Base-by-base conservation (phyloP, 2,329 filamentous ascomycete genomes). In the Monosporascus sp. region DNA sequence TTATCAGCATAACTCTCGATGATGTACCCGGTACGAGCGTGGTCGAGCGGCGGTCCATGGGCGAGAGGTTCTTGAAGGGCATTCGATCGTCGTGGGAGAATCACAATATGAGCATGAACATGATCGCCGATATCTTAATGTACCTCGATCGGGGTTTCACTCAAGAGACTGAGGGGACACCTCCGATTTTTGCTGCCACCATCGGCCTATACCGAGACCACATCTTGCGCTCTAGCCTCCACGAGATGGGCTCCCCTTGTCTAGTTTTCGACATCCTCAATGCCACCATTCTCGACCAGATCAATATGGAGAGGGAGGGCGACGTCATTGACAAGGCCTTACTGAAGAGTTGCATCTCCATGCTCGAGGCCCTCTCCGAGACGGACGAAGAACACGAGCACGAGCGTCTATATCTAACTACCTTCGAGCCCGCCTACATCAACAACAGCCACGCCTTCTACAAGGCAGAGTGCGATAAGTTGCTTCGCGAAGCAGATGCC, bases 111-210 rank as follows among this genome's bases (percentile, higher is more conserved):
- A 92, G 89, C 45, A 96, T 96, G 89, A 91, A 90, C 66, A 97
- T 97, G 93, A 87, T 90, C 49, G 91, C 92, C 4, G 94, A 97
- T 69, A 90, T 97, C 35, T 78, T 97, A 49, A 97, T 97, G 91
- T 97, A 97, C 66, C 90, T 99, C 78, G 93, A 99, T 67, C 87
- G 91, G 48, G 86, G 92, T 27, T 91, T 89, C 64, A 87, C 84
- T 48, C 77, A 84, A 37, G 90, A 95, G 57, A 64, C 72, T 6
- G 82, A 85, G 55, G 80, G 31, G 5, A 35, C 83, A 6, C 86
- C 90, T 0, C 88, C 88, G 0, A 94, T 97, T 51, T 97, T 92
- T 66, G 82, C 87, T 15, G 83, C 88, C 9, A 86, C 90, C 3
- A 96, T 99, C 77, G 87, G 87, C 3, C 77, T 97, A 2, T 99